phyloP scores from a whole-genome alignment of 805 yeast species.

The Kodamaea restingae region DNA sequence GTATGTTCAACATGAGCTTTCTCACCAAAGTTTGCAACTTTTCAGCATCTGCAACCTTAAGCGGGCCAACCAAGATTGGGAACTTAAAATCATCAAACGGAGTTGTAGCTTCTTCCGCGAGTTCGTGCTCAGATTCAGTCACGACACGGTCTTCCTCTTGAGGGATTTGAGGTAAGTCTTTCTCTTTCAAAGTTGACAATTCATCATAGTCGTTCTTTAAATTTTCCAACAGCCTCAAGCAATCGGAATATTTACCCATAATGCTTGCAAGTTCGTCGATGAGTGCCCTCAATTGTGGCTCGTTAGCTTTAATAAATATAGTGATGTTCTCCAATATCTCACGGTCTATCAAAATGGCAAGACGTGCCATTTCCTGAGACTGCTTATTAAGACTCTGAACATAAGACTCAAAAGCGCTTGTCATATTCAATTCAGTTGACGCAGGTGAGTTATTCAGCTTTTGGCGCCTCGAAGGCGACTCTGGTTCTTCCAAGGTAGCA shows the following conservation, averaged over 20 bases:
- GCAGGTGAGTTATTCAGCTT: not conserved
- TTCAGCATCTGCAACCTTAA: conserved; percentile 13
- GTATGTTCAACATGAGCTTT: conserved; percentile 21
- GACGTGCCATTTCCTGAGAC: conserved; percentile 18
- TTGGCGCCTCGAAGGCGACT: not conserved
- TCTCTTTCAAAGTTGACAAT: conserved; percentile 19
- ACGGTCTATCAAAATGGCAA: conserved; percentile 33
- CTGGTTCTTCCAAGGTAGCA: not conserved
- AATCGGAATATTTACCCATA: conserved; percentile 22
- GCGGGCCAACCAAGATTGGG: conserved; percentile 32
- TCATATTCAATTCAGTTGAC: conserved; percentile 2
- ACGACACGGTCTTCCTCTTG: conserved; percentile 1
- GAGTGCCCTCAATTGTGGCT: conserved; percentile 26
- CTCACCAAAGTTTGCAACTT: conserved; percentile 24
- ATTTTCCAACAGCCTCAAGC: conserved; percentile 25
- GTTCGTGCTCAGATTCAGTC: not conserved
- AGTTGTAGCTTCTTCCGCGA: conserved; percentile 5
- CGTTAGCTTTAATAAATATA: conserved; percentile 31
- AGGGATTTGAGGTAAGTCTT: conserved; percentile 26
- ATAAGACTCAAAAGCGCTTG: conserved; percentile 14
- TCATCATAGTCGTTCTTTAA: conserved; percentile 29
- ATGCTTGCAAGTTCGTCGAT: conserved; percentile 22
- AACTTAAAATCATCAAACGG: conserved; percentile 18
- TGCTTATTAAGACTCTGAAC: conserved; percentile 21
- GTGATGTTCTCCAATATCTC: conserved; percentile 32